A percentile compares a stretch with the other conserved stretches of the same genome.
Conservation (phyloP, 2,329 filamentous ascomycete genomes). For the Exophiala phaeomuriformis region DNA sequence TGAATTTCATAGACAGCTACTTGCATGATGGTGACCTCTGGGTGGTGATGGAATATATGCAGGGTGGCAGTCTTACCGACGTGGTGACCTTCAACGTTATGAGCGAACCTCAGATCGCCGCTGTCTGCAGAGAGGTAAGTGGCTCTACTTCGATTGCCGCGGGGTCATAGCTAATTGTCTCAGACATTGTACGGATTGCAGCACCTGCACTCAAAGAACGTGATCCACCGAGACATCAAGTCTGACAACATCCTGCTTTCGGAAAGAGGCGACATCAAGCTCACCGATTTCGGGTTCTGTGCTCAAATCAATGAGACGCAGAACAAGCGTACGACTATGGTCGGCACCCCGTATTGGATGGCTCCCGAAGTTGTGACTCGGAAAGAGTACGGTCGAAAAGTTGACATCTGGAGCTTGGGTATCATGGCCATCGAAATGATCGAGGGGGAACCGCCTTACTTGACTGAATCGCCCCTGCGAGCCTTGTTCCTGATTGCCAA, state of each 20-base stretch:
- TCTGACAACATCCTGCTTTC: slow-evolving; percentile 96
- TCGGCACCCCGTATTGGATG: slow-evolving; percentile 99
- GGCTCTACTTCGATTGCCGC: background rate
- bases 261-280: slow-evolving; percentile 90
- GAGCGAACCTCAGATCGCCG: slow-evolving; percentile 94
- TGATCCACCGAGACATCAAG: slow-evolving; percentile 98
- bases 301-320: slow-evolving; percentile 96
- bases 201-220: slow-evolving; percentile 92
- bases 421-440: slow-evolving; percentile 99
- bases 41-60: slow-evolving; percentile 99
- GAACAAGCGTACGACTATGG: slow-evolving; percentile 97
- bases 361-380: slow-evolving; percentile 94
- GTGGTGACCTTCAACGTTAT: slow-evolving; percentile 99
- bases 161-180: slow-evolving; percentile 20
- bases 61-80: slow-evolving; percentile 93
- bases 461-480: slow-evolving; percentile 87
- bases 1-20: slow-evolving; percentile 98
- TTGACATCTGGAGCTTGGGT: slow-evolving; percentile 96
- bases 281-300: slow-evolving; percentile 98
- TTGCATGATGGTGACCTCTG: slow-evolving; percentile 83
- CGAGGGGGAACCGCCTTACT: slow-evolving; percentile 92
- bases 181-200: slow-evolving; percentile 80
- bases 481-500: slow-evolving; percentile 95
- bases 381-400: slow-evolving; percentile 96
- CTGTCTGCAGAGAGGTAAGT: slow-evolving; percentile 75